phyloP scores from a whole-genome alignment of 1,284 basidiomycete genomes.

The Sporisorium graminicola region DNA sequence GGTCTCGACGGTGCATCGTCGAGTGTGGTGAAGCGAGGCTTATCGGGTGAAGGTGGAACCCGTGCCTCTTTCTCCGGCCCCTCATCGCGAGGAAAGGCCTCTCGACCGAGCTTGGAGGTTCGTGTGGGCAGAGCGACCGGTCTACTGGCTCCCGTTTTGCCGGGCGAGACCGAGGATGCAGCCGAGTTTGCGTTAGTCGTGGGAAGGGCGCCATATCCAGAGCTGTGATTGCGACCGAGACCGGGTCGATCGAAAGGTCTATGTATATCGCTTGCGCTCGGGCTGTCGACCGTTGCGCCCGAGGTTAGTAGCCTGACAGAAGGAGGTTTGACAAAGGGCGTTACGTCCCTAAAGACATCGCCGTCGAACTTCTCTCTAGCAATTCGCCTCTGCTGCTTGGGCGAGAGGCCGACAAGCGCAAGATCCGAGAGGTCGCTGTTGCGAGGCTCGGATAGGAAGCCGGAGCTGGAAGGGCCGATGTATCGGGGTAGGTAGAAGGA shows the following conservation, averaged over 20 bases:
- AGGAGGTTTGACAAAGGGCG: slow-evolving; percentile 28
- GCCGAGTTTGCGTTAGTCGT: slow-evolving; percentile 32
- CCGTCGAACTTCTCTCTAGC: slow-evolving; percentile 63
- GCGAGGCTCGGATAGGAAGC: slow-evolving; percentile 37
- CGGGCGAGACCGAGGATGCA: slow-evolving; percentile 43
- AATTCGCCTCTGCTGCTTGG: slow-evolving; percentile 46
- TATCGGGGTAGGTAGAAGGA: slow-evolving; percentile 50
- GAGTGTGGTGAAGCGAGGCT: slow-evolving; percentile 24
- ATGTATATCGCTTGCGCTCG: slow-evolving; percentile 33
- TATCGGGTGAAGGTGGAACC: slow-evolving; percentile 18
- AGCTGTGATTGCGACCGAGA: slow-evolving; percentile 43
- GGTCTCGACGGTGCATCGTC: slow-evolving; percentile 19
- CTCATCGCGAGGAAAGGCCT: slow-evolving; percentile 34
- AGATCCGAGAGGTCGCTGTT: slow-evolving; percentile 45
- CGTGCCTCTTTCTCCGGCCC: slow-evolving; percentile 14
- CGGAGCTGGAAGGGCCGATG: slow-evolving; percentile 37
- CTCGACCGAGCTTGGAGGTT: slow-evolving; percentile 29
- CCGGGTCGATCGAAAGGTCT: slow-evolving; percentile 35
- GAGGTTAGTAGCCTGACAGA: slow-evolving; percentile 5
- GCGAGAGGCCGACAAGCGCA: slow-evolving; percentile 36
- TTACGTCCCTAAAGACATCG: slow-evolving; percentile 56
- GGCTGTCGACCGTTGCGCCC: slow-evolving; percentile 22
- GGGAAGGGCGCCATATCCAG: slow-evolving; percentile 25
- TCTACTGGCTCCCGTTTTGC: slow-evolving; percentile 17
- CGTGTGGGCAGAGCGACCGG: slow-evolving; percentile 7